Conservation (phyloP, 1,284 basidiomycete species). For the Boletus austroedulis region DNA sequence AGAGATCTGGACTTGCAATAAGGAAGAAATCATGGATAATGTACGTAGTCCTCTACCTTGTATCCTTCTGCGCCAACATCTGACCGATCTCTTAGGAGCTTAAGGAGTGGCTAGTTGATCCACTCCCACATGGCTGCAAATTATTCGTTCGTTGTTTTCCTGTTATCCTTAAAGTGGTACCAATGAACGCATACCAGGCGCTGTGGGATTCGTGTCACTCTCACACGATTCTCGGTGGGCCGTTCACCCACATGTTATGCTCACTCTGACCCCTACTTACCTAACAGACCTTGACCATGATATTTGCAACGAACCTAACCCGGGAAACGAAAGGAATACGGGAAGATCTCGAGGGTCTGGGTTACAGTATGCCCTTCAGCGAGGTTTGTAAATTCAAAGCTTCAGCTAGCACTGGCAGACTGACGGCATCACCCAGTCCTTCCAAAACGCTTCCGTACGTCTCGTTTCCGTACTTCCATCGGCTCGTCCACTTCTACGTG, state of each 20-base stretch:
- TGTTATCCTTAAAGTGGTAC: background rate
- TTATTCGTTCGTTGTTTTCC: constrained; percentile 36
- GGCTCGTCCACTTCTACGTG: background rate
- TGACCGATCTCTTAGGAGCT: constrained; percentile 34
- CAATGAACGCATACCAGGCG: constrained; percentile 16
- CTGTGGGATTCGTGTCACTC: constrained; percentile 34
- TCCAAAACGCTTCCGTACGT: constrained; percentile 12
- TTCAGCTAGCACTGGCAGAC: background rate
- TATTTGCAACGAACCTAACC: constrained; percentile 22
- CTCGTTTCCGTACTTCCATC: background rate
- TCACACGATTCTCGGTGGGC: constrained; percentile 27
- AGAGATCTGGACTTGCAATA: constrained; percentile 26
- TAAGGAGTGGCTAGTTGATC: constrained; percentile 38
- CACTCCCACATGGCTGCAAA: constrained; percentile 40
- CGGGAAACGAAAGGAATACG: background rate
- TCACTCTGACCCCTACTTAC: background rate
- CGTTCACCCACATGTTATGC: background rate
- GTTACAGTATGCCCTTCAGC: background rate
- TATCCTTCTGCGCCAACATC: background rate
- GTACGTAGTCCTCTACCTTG: constrained; percentile 21
- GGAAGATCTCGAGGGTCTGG: background rate
- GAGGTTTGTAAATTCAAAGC: constrained; percentile 14
- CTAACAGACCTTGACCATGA: constrained; percentile 26
- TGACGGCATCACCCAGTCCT: constrained; percentile 7
- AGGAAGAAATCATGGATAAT: constrained; percentile 38